Evolutionary conservation across 164 flowering plant genomes (phyloP), one percentile per base, ranked within the genome.

Genomic region (Dillenia turbinata): DNA sequence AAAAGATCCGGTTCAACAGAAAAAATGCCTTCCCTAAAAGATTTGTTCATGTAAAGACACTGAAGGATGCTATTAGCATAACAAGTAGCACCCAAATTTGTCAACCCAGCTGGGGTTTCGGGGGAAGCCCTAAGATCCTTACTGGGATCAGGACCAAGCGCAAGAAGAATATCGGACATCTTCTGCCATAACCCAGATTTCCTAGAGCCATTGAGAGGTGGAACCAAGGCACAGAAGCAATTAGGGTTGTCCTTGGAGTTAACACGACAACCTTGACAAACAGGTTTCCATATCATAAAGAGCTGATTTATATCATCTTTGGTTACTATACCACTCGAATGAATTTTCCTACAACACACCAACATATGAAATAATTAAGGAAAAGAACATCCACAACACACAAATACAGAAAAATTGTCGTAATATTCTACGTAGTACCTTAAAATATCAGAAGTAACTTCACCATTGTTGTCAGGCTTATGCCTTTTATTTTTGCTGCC

Each of bases 1-100:
- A 95, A 66, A 64, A 92, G 76, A 57, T 84, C 88, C 0, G 80
- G 79, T 59, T 95, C 97, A 75, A 85, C 80, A 48, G 84, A 82
- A 69, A 89, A 92, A 68, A 95, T 67, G 54, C 96, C 97, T 46
- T 75, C 76, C 45, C 97, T 79, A 69, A 95, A 92, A 9, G 85
- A 68, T 57, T 75, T 77, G 62, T 88, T 89, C 97, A 89, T 95
- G 69, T 86, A 95, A 26, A 92, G 78, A 59, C 85, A 95, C 56
- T 95, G 99, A 57, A 95, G 88, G 57, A 95, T 89, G 77, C 99
- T 95, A 68, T 95, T 95, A 43, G 94, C 97, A 79, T 95, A 95
- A 80, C 99, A 95, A 3, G 99, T 95, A 3, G 99, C 97, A 49
- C 99, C 99, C 47, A 95, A 74, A 73, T 95, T 95, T 24, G 90